phyloP scores from a whole-genome alignment of 1,284 basidiomycete genomes.

The Cystobasidium sp. region DNA sequence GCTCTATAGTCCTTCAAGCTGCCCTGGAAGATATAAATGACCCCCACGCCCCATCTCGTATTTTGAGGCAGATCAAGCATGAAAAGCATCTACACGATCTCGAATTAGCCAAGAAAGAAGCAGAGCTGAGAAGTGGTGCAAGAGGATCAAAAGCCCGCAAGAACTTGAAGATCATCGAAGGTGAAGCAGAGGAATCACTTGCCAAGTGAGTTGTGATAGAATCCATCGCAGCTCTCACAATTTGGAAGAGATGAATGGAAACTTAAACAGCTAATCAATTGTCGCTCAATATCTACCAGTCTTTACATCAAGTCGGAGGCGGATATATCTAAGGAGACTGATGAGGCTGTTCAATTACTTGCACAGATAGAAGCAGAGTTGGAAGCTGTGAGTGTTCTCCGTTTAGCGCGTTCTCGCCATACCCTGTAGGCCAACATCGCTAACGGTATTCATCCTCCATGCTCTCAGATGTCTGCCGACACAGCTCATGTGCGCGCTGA shows the following conservation, averaged over 20 bases:
- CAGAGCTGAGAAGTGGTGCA: slow-evolving; percentile 66
- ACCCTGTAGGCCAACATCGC: too few relatives aligned
- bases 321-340: not conserved
- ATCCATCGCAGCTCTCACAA: not conserved
- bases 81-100: slow-evolving; percentile 58
- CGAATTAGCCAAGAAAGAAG: slow-evolving; percentile 64
- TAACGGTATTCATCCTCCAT: not conserved
- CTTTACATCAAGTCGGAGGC: not conserved
- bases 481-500: slow-evolving; percentile 66
- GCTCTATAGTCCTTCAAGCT: slow-evolving; percentile 47
- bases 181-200: slow-evolving; percentile 56
- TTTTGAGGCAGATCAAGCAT: slow-evolving; percentile 52
- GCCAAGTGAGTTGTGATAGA: slow-evolving; percentile 49
- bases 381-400: slow-evolving; percentile 58
- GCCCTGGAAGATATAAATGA: slow-evolving; percentile 54
- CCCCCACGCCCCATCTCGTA: slow-evolving; percentile 49
- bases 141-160: slow-evolving; percentile 67
- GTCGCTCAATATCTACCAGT: not conserved
- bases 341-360: slow-evolving; percentile 56
- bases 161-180: slow-evolving; percentile 64
- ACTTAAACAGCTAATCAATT: not conserved
- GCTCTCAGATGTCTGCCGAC: slow-evolving; percentile 56
- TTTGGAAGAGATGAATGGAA: not conserved
- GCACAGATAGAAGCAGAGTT: slow-evolving; percentile 58
- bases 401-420: too few relatives aligned